Evolutionary conservation across 2,329 filamentous ascomycete genomes (phyloP).

Genomic region (Zasmidium angulare): DNA sequence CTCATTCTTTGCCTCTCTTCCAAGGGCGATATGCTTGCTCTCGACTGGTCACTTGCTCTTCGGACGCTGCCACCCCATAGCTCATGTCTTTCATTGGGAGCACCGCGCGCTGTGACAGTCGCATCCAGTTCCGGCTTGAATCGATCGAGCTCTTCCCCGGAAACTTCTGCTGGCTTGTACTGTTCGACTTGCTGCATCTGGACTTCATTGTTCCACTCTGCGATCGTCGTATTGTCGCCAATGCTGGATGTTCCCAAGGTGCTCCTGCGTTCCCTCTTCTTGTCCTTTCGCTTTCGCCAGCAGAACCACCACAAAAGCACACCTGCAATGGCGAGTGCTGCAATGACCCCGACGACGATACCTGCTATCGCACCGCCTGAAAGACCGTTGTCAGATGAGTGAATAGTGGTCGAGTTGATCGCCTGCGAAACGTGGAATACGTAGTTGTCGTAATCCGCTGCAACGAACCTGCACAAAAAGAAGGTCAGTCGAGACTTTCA

Average conservation of each 20-base stretch:
- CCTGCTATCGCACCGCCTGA: conserved; percentile 17
- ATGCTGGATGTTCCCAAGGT: conserved; percentile 9
- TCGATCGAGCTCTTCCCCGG: conserved; percentile 7
- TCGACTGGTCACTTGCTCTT: conserved; percentile 14
- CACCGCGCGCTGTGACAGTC: conserved; percentile 4
- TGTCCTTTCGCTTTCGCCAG: conserved; percentile 6
- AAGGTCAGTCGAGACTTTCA: no score
- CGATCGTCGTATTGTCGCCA: conserved; percentile 17
- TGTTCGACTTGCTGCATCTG: conserved; percentile 1
- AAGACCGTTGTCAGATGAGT: not conserved
- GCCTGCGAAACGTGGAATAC: conserved; percentile 13
- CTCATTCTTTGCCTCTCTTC: conserved; percentile 13
- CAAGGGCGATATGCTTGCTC: conserved; percentile 18
- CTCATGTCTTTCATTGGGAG: conserved; percentile 15
- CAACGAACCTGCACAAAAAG: conserved; percentile 17
- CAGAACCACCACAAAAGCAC: conserved; percentile 13
- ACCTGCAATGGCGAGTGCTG: conserved; percentile 1
- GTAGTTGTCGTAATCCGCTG: conserved; percentile 12
- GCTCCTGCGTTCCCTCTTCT: conserved; percentile 4
- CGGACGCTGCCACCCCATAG: conserved; percentile 10
- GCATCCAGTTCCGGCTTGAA: conserved; percentile 22
- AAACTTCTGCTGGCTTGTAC: conserved; percentile 4
- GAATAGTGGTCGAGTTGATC: no score
- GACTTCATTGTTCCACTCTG: conserved; percentile 9
- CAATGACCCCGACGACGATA: conserved; percentile 14